Conservation (phyloP, 352 stramenopile species). For the Thalassiosira mediterranea region DNA sequence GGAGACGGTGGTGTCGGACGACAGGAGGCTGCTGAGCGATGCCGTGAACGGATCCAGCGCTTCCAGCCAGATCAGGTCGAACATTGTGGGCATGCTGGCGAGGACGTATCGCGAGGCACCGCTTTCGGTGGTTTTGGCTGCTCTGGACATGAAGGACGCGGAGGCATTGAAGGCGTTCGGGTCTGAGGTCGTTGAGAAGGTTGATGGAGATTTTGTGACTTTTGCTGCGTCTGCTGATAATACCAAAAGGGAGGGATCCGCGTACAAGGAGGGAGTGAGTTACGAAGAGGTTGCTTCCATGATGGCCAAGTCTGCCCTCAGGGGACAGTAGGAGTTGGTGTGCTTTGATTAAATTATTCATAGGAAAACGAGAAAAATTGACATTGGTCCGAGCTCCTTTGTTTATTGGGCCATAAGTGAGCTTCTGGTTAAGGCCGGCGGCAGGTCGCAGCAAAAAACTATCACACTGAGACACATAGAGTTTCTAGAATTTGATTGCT, state of each 20-base stretch:
- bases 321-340: constrained; percentile 21
- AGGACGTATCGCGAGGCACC: constrained; percentile 67
- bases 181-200: constrained; percentile 55
- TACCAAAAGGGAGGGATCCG: constrained; percentile 58
- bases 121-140: constrained; percentile 52
- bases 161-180: constrained; percentile 36
- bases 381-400: too few relatives aligned
- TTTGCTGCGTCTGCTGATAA: constrained; percentile 76
- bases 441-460: too few relatives aligned
- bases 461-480: too few relatives aligned
- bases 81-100: constrained; percentile 66
- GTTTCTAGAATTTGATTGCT: too few relatives aligned
- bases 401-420: too few relatives aligned
- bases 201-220: constrained; percentile 50
- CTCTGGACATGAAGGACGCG: constrained; percentile 58
- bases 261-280: constrained; percentile 47
- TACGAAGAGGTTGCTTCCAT: constrained; percentile 44
- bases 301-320: constrained; percentile 40
- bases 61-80: constrained; percentile 47
- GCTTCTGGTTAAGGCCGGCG: too few relatives aligned
- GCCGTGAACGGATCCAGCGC: constrained; percentile 49
- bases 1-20: constrained; percentile 27
- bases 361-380: not conserved
- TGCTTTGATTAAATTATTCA: constrained; percentile 22
- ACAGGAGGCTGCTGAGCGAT: constrained; percentile 50